phyloP scores from a whole-genome alignment of 2,329 filamentous ascomycete genomes.

The Calonectria leucothoes region DNA sequence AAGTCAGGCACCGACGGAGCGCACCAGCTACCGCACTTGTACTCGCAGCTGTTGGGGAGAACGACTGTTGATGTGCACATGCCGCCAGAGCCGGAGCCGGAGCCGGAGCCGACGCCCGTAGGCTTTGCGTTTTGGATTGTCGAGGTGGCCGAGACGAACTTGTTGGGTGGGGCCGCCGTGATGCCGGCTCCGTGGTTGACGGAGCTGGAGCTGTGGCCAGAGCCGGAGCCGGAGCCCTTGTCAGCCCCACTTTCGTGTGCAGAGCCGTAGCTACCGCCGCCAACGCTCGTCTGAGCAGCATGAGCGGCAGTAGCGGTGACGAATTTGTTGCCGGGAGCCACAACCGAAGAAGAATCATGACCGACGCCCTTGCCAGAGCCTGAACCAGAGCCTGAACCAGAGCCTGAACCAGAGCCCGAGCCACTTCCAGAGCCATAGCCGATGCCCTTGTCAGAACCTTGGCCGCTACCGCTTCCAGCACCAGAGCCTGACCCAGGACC shows the following conservation, averaged over 20 bases:
- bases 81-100: conserved; percentile 39
- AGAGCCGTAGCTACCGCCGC: neutral
- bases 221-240: neutral
- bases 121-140: neutral
- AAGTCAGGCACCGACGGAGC: conserved; percentile 62
- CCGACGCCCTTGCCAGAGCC: neutral
- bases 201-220: neutral
- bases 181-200: neutral
- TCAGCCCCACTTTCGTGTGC: neutral
- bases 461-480: neutral
- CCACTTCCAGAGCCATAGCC: neutral
- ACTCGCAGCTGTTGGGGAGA: conserved; percentile 62
- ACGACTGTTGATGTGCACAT: conserved; percentile 61
- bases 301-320: neutral
- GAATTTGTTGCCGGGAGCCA: neutral
- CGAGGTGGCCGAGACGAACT: neutral
- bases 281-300: neutral
- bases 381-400: neutral
- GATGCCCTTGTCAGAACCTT: neutral
- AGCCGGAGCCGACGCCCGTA: neutral
- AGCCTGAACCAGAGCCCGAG: neutral
- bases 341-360: neutral
- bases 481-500: neutral
- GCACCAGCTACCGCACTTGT: conserved; percentile 66
- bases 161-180: neutral